phyloP scores from a whole-genome alignment of 2,329 filamentous ascomycete genomes.

The Ustilaginoidea virens region DNA sequence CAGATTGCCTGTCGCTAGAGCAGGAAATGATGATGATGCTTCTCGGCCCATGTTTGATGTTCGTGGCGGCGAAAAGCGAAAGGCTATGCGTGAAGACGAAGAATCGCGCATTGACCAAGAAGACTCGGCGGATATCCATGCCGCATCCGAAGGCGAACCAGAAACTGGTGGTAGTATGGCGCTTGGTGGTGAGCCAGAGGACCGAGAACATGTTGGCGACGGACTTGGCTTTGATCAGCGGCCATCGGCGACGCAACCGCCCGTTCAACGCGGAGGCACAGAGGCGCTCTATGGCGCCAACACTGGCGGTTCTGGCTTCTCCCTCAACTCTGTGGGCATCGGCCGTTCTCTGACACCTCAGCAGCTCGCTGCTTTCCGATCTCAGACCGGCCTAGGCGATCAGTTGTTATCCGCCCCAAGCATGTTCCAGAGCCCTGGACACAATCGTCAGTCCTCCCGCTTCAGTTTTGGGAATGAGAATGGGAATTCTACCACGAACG shows the following conservation, averaged over 20 bases:
- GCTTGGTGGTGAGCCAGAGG: conserved; percentile 84
- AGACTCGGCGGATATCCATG: conserved; percentile 27
- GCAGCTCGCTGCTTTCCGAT: conserved; percentile 52
- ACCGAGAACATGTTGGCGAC: conserved; percentile 43
- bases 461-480: conserved; percentile 78
- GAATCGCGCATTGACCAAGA: conserved; percentile 36
- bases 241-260: conserved; percentile 56
- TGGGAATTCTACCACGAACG: conserved; percentile 30
- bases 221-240: conserved; percentile 38
- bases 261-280: conserved; percentile 49
- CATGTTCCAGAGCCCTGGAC: conserved; percentile 45
- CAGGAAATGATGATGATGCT: conserved; percentile 9
- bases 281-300: conserved; percentile 40
- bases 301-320: conserved; percentile 30
- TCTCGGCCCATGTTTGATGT: conserved; percentile 67
- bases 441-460: conserved; percentile 70
- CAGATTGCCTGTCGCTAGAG: conserved; percentile 13
- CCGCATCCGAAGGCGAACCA: conserved; percentile 53
- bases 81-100: conserved; percentile 61
- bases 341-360: conserved; percentile 68
- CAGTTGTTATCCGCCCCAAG: conserved; percentile 38
- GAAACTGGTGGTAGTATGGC: conserved; percentile 76
- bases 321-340: conserved; percentile 30
- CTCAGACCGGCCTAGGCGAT: conserved; percentile 43
- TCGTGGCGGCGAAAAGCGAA: conserved; percentile 67